Evolutionary conservation across 176 grass and related monocot species (phyloP), one percentile per base, ranked within the genome.

Genomic region (Phoenix dactylifera): DNA sequence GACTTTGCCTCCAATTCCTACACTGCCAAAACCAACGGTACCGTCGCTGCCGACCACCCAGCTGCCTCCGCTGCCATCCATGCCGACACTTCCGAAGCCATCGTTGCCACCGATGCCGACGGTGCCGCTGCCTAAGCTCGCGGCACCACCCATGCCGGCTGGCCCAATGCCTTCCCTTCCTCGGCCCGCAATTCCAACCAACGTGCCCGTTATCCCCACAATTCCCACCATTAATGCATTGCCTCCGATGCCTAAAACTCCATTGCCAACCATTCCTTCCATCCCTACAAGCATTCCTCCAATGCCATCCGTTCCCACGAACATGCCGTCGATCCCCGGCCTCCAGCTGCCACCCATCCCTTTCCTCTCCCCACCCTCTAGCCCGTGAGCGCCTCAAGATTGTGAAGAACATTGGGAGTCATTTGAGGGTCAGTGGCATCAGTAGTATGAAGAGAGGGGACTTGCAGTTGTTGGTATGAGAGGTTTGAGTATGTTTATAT

Each of bases 271-370:
- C 26, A 28, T 28, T 28, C 26, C 26, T 28, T 28, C 3, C 26
- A 28, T 28, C 26, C 26, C 26, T 28, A 28, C 26, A 28, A 25
- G 24, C 24, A 28, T 28, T 28, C 26, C 26, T 28, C 26, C 26
- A 28, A 28, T 28, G 26, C 26, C 26, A 28, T 28, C 3, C 3
- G 5, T 28, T 29, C 86, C 73, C 2, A 77, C 65, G 49, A 80
- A 77, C 18, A 69, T 82, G 28, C 83, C 83, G 26, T 62, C 70
- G 25, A 77, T 89, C 74, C 81, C 82, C 23, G 70, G 81, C 18
- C 55, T 81, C 26, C 70, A 85, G 53, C 74, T 84, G 52, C 86
- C 82, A 28, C 60, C 70, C 10, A 39, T 87, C 73, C 80, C 80
- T 64, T 74, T 80, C 80, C 25, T 62, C 23, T 67, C 85, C 9